Conservation (phyloP, 805 yeast genomes). For the Wickerhamiella parazyma region DNA sequence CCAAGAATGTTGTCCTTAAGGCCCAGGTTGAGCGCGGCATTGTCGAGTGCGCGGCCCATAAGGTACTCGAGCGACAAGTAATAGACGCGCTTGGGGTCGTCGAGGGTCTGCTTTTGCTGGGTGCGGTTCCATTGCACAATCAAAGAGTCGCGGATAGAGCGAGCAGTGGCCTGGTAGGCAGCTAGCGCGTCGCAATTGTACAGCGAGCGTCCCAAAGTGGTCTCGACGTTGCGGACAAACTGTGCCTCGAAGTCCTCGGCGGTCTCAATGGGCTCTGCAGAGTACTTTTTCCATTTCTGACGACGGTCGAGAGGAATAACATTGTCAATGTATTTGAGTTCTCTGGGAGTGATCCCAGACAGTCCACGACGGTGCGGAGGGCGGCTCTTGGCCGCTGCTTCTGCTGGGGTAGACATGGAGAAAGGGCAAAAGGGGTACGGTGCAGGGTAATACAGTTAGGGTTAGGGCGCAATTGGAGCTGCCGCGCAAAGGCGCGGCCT, state of each 20-base stretch:
- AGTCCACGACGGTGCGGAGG: conserved; percentile 40
- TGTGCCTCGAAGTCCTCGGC: conserved; percentile 48
- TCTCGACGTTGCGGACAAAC: conserved; percentile 78
- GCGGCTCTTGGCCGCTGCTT: not conserved
- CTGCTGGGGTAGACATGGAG: not conserved
- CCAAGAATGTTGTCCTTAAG: conserved; percentile 44
- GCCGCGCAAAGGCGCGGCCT: too few species aligned
- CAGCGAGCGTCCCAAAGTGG: conserved; percentile 78
- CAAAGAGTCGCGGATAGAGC: conserved; percentile 63
- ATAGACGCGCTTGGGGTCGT: conserved; percentile 74
- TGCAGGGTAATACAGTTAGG: conserved; percentile 2
- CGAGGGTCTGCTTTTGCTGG: conserved; percentile 74
- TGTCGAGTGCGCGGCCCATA: conserved; percentile 93
- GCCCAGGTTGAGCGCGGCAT: conserved; percentile 73
- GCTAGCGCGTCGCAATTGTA: conserved; percentile 87
- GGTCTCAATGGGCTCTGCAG: conserved; percentile 37
- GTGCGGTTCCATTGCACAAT: conserved; percentile 85
- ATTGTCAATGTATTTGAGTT: conserved; percentile 69
- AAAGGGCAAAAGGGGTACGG: not conserved
- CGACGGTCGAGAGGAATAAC: conserved; percentile 69
- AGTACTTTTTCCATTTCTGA: conserved; percentile 60
- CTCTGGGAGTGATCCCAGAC: conserved; percentile 86
- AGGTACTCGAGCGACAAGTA: conserved; percentile 77
- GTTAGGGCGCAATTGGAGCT: conserved; percentile 7
- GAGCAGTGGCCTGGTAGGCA: conserved; percentile 81